phyloP scores from a whole-genome alignment of 2,329 filamentous ascomycete species.

The Botrytis sinoallii region DNA sequence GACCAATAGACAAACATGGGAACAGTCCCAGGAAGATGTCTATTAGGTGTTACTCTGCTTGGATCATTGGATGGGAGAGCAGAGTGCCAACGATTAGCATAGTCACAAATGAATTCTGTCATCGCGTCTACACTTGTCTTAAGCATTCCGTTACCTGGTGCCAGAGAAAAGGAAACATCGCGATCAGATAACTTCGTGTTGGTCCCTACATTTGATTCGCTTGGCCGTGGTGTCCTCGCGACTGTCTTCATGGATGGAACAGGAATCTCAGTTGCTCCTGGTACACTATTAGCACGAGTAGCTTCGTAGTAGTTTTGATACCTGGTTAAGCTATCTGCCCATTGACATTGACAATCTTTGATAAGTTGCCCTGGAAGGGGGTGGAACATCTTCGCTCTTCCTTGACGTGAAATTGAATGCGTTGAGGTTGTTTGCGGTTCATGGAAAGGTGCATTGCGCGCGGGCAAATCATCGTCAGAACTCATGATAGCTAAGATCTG shows the following conservation, averaged over 20 bases:
- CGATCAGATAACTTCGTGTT: background rate
- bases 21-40: background rate
- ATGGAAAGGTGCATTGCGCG: slow-evolving; percentile 1
- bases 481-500: background rate
- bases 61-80: background rate
- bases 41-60: background rate
- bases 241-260: background rate
- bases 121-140: background rate
- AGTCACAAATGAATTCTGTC: slow-evolving; percentile 14
- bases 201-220: slow-evolving; percentile 10
- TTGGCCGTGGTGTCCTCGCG: background rate
- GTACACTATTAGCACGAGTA: background rate
- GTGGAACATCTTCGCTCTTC: slow-evolving; percentile 5
- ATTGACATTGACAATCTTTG: background rate
- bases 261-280: background rate
- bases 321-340: background rate
- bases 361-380: background rate
- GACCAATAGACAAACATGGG: slow-evolving; percentile 3
- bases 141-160: background rate
- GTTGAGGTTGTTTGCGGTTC: background rate
- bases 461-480: background rate
- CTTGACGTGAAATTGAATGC: background rate
- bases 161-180: background rate
- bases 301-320: background rate
- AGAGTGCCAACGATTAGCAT: slow-evolving; percentile 16